These are phyloP conservation scores for Lactarius vividus DNA, from an alignment of 768 basidiomycete species.

Conservation along the genomic window DNA sequence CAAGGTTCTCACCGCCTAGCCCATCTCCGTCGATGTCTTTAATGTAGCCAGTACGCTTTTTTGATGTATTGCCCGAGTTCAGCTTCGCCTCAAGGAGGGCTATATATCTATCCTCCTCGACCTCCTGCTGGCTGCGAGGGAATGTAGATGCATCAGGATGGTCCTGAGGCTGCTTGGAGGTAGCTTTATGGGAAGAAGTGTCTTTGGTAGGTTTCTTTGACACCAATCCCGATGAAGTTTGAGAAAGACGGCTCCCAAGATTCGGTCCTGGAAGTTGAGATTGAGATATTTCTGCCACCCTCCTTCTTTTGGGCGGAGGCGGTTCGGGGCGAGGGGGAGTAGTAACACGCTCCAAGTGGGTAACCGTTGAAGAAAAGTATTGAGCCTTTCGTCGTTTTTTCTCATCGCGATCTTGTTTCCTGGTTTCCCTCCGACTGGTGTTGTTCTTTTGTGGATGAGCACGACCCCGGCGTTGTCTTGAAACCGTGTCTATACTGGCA, in stretches of 20 bases:
- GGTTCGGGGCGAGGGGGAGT: conserved; percentile 46
- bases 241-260: conserved; percentile 14
- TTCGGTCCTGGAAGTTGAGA: conserved; percentile 5
- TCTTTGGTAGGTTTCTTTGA: conserved; percentile 18
- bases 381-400: conserved; percentile 63
- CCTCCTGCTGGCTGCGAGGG: conserved; percentile 43
- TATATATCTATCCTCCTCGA: conserved; percentile 84
- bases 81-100: conserved; percentile 78
- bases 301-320: conserved; percentile 51
- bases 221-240: background rate
- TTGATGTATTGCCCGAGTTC: conserved; percentile 45
- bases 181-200: conserved; percentile 29
- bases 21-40: conserved; percentile 68
- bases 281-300: conserved; percentile 27
- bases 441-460: conserved; percentile 17
- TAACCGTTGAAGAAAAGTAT: conserved; percentile 44
- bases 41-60: conserved; percentile 42
- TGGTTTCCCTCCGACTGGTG: conserved; percentile 54
- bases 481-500: background rate
- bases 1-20: conserved; percentile 61
- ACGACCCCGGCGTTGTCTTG: conserved; percentile 3
- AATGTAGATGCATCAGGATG: conserved; percentile 17
- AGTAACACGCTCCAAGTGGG: conserved; percentile 40
- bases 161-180: conserved; percentile 38
- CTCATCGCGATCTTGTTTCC: conserved; percentile 59